Evolutionary conservation across 768 basidiomycete genomes (phyloP), one percentile per base, ranked within the genome.

Genomic region (Sarcomyxa edulis): DNA sequence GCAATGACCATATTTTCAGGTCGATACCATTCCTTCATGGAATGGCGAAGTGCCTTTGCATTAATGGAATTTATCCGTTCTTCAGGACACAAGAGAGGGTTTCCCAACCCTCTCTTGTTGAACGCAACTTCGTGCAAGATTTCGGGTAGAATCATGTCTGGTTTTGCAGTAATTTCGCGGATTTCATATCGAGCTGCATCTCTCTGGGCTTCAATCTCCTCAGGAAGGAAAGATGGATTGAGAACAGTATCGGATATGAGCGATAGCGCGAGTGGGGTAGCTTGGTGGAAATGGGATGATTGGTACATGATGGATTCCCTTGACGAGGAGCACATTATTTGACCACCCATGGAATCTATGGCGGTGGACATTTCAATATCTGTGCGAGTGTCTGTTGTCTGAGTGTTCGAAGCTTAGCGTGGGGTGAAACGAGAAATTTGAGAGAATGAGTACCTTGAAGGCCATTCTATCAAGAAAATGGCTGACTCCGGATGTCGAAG

Each of bases 221-320:
- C 86, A 0, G 67, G 61, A 14, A 74, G 59, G 57, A 96, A 81
- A 1, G 78, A 64, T 7, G 96, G 78, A 53, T 90, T 78, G 39
- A 84, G 70, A 34, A 89, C 81, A 11, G 94, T 95, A 60, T 97
- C 94, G 23, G 94, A 78, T 43, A 99, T 89, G 45, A 98, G 76
- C 19, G 85, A 84, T 35, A 99, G 57, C 8, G 92, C 91, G 6
- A 80, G 69, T 1, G 87, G 79, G 2, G 93, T 89, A 27, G 79
- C 80, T 44, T 79, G 68, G 48, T 91, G 81, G 54, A 93, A 94
- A 58, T 95, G 86, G 26, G 92, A 90, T 8, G 95, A 95, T 62
- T 98, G 96, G 57, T 98, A 99, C 86, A 96, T 90, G 54, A 97
- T 92, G 15, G 90, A 77, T 59, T 99, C 96, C 32, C 96, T 74